Evolutionary conservation across 2,329 filamentous ascomycete species (phyloP).

Genomic region (Eutypella sp.): DNA sequence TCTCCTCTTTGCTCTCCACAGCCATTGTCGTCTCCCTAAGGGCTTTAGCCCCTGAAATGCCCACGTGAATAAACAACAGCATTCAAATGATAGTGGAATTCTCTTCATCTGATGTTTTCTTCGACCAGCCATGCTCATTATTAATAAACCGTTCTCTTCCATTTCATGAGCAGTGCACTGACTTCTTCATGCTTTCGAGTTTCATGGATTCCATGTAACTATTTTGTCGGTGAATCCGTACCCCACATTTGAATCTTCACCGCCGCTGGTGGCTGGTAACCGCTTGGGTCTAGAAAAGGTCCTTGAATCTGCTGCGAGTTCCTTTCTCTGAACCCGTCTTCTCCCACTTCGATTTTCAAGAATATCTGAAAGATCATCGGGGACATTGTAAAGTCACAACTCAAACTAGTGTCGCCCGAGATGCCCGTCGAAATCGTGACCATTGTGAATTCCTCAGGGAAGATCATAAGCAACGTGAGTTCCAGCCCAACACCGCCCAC

Average conservation of each 20-base stretch:
- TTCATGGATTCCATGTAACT: background rate
- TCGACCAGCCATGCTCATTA: background rate
- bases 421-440: conserved; percentile 28
- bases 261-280: background rate
- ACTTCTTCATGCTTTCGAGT: background rate
- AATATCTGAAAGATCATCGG: background rate
- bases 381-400: background rate
- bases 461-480: conserved; percentile 30
- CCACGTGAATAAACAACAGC: background rate
- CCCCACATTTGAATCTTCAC: conserved; percentile 1
- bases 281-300: background rate
- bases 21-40: too few species aligned
- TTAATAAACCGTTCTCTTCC: background rate
- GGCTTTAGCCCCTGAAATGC: background rate
- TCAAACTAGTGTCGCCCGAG: conserved; percentile 9
- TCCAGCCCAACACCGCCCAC: too few species aligned
- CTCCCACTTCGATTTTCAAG: background rate
- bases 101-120: background rate
- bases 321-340: background rate
- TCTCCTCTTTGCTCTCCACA: background rate
- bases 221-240: background rate
- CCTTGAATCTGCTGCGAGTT: background rate
- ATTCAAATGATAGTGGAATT: background rate
- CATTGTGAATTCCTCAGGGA: conserved; percentile 27
- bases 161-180: background rate